A percentile compares a stretch with the other conserved stretches of the same genome.
phyloP scores from a whole-genome alignment of 495 filamentous ascomycete species.

The Penicillium subrubescens region DNA sequence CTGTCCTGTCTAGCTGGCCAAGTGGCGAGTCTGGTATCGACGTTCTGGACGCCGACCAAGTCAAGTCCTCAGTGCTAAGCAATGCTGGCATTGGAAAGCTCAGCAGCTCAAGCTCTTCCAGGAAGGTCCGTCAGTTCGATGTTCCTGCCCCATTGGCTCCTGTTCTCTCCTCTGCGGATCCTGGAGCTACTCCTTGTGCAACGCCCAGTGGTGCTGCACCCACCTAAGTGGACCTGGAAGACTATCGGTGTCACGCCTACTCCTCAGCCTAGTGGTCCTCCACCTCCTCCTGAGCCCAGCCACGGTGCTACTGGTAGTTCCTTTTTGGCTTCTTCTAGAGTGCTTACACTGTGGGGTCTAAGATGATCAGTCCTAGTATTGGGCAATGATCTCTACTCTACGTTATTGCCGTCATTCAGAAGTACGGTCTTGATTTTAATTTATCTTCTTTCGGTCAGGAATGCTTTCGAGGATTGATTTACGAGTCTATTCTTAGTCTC shows the following conservation, averaged over 20 bases:
- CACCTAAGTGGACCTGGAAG: constrained; percentile 17
- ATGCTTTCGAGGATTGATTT: not conserved
- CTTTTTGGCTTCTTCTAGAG: constrained; percentile 6
- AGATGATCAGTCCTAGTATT: not conserved
- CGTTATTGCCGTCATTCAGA: not conserved
- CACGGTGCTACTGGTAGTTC: not conserved
- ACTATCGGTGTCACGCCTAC: constrained; percentile 22
- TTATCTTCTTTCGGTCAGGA: not conserved
- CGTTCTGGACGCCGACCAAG: constrained; percentile 23
- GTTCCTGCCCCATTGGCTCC: constrained; percentile 3
- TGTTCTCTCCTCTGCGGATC: constrained; percentile 18
- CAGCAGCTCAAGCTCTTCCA: constrained; percentile 15
- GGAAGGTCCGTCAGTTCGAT: constrained; percentile 2
- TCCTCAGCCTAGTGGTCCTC: not conserved
- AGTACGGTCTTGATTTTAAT: not conserved
- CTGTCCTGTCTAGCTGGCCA: constrained; percentile 29
- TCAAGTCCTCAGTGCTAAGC: constrained; percentile 27
- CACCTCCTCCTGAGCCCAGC: not conserved
- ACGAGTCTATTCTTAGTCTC: not conserved
- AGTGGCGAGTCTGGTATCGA: constrained; percentile 23
- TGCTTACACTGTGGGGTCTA: not conserved
- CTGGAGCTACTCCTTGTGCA: constrained; percentile 11
- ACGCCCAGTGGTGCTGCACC: constrained; percentile 5
- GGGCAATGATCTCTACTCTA: not conserved
- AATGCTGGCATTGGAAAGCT: constrained; percentile 37